These are phyloP conservation scores for Tetraselmis striata DNA, from an alignment of 139 green algal species.

Conservation along the genomic window DNA sequence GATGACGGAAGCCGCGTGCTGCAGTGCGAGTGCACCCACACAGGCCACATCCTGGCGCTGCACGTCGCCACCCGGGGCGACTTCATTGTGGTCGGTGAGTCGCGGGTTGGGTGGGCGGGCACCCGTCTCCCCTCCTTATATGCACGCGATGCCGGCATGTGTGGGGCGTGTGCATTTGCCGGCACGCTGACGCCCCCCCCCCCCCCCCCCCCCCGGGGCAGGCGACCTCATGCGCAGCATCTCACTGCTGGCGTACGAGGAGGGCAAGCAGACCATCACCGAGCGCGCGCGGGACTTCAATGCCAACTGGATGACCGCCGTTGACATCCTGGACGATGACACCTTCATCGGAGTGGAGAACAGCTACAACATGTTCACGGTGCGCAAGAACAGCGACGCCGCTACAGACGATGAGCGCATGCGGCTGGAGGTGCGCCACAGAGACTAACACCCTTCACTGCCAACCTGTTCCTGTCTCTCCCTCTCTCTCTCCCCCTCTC, in stretches of 20 bases:
- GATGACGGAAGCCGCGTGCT: conserved; percentile 54
- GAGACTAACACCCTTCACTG: neutral
- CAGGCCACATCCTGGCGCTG: conserved; percentile 75
- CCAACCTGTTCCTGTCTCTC: neutral
- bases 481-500: too few relatives aligned
- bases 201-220: conserved; percentile 5
- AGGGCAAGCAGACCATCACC: conserved; percentile 47
- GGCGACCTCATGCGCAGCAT: conserved; percentile 96
- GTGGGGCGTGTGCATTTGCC: too few relatives aligned
- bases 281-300: conserved; percentile 69
- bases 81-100: conserved; percentile 74
- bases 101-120: too few relatives aligned
- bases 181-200: neutral
- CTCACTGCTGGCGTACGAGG: conserved; percentile 71
- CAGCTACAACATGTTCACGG: conserved; percentile 80
- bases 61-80: conserved; percentile 71
- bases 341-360: conserved; percentile 75
- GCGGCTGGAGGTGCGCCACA: conserved; percentile 53
- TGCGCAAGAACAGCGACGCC: conserved; percentile 68
- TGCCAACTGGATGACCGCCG: conserved; percentile 83
- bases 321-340: conserved; percentile 85
- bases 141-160: too few relatives aligned
- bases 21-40: conserved; percentile 60
- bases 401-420: conserved; percentile 80
- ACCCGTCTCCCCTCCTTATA: too few relatives aligned